Evolutionary conservation across 306 rosid genomes (phyloP).

Genomic region (Vigna nakashimae): DNA sequence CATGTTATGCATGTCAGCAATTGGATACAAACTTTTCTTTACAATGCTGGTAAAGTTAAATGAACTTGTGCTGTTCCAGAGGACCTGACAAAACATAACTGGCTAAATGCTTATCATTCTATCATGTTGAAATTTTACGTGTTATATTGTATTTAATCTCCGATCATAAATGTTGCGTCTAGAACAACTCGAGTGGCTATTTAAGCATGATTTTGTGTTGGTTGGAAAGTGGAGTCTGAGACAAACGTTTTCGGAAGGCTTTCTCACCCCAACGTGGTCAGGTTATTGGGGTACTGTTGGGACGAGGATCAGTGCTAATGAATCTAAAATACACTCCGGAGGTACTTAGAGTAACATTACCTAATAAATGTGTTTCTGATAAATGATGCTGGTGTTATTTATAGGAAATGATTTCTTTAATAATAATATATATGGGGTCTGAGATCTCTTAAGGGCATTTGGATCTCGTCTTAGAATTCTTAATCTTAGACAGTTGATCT

Average conservation of each 20-base stretch:
- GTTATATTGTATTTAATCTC: neutral
- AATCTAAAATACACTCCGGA: neutral
- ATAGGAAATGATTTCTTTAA: neutral
- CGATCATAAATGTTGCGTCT: neutral
- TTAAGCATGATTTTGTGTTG: neutral
- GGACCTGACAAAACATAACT: neutral
- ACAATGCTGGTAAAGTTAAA: slow-evolving; percentile 15
- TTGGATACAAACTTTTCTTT: neutral
- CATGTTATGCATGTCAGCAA: too few species aligned
- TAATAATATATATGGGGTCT: neutral
- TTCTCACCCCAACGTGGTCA: slow-evolving; percentile 88
- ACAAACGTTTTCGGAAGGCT: slow-evolving; percentile 85
- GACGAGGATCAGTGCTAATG: slow-evolving; percentile 24
- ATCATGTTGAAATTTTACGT: slow-evolving; percentile 22
- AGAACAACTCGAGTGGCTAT: neutral
- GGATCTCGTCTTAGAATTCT: neutral
- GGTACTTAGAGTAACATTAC: too few species aligned
- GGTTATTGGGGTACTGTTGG: slow-evolving; percentile 79
- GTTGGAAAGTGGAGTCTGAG: slow-evolving; percentile 69
- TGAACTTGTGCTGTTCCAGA: slow-evolving; percentile 18
- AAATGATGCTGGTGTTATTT: neutral
- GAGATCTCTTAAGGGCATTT: neutral
- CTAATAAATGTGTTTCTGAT: too few species aligned
- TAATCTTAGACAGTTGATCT: neutral
- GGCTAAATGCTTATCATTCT: slow-evolving; percentile 2